A percentile compares a stretch with the other conserved stretches of the same genome.
These are phyloP conservation scores for Yamadazyma jaroonii DNA, from an alignment of 1,139 yeast species.

Conservation along the genomic window DNA sequence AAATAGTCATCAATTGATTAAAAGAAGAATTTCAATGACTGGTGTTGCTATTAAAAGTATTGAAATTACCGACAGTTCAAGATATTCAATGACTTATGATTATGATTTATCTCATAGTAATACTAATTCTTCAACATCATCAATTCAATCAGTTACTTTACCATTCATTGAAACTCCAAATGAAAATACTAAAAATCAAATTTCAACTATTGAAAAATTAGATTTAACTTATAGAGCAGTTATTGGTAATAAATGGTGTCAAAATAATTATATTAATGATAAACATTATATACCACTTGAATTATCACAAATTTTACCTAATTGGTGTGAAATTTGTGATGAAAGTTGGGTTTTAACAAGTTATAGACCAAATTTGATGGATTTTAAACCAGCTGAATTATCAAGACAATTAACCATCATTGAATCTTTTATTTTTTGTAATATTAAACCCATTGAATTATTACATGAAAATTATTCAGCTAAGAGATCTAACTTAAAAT, in stretches of 20 bases:
- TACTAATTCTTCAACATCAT: conserved; percentile 40
- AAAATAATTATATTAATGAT: conserved; percentile 24
- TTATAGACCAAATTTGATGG: conserved; percentile 55
- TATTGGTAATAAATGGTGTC: conserved; percentile 51
- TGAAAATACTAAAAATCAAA: conserved; percentile 35
- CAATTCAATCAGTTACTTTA: conserved; percentile 37
- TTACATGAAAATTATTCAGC: conserved; percentile 70
- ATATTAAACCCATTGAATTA: conserved; percentile 69
- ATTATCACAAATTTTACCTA: conserved; percentile 26
- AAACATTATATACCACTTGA: conserved; percentile 29
- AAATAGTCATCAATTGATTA: conserved; percentile 34
- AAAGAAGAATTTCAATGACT: conserved; percentile 42
- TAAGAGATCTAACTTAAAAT: conserved; percentile 56
- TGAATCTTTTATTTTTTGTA: conserved; percentile 69
- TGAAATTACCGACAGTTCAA: conserved; percentile 16
- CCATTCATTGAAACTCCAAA: conserved; percentile 44
- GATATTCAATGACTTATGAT: conserved; percentile 50
- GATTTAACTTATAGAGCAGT: conserved; percentile 49
- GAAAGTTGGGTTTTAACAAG: conserved; percentile 47
- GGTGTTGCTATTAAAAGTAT: conserved; percentile 22
- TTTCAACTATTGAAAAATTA: conserved; percentile 42
- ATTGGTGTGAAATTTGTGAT: conserved; percentile 40
- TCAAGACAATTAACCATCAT: conserved; percentile 84
- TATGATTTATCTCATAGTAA: conserved; percentile 49
- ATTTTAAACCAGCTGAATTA: conserved; percentile 73